Evolutionary conservation across 345 rosid genomes (phyloP).

Genomic region (Salix exigua): DNA sequence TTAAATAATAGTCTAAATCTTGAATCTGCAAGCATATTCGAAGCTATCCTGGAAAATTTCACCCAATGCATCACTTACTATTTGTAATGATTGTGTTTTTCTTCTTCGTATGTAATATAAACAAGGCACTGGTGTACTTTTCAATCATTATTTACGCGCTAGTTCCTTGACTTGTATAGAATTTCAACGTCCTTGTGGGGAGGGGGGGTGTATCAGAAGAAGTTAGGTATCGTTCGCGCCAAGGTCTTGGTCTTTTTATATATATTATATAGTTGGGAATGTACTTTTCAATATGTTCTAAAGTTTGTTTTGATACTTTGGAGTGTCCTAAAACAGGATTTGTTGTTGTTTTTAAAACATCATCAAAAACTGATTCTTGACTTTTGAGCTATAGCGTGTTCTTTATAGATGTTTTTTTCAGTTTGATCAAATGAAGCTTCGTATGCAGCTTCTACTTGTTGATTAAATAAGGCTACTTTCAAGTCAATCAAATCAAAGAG

Average conservation of each 20-base stretch:
- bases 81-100: neutral
- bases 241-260: neutral
- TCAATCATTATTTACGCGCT: constrained; percentile 18
- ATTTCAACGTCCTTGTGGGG: neutral
- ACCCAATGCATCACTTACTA: neutral
- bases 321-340: neutral
- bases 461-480: neutral
- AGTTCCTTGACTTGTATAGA: neutral
- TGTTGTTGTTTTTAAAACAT: neutral
- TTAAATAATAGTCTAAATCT: too few relatives aligned
- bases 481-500: neutral
- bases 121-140: neutral
- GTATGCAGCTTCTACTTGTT: constrained; percentile 3
- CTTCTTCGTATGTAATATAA: neutral
- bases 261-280: too few relatives aligned
- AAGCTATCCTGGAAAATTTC: too few relatives aligned
- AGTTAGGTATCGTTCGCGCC: neutral
- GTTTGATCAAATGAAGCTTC: constrained; percentile 8
- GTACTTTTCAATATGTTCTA: too few relatives aligned
- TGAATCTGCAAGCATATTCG: neutral
- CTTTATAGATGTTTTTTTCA: neutral
- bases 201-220: neutral
- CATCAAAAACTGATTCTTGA: neutral
- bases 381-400: constrained; percentile 15
- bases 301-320: neutral